Conservation (phyloP, 2,329 filamentous ascomycete species). For the Beauveria sp. region DNA sequence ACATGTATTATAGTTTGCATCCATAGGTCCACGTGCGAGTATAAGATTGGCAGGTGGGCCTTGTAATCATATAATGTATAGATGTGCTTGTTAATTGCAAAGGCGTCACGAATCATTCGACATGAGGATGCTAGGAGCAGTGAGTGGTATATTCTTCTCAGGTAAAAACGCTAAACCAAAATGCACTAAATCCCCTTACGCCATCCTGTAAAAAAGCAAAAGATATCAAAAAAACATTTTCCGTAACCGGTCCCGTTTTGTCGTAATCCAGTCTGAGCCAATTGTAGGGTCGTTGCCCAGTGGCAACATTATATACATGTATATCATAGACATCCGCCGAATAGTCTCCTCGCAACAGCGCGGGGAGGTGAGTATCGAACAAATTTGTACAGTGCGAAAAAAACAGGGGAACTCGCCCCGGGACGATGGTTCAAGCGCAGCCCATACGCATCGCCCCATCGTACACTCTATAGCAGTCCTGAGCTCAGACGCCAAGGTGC, state of each 20-base stretch:
- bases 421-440: constrained; percentile 12
- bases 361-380: constrained; percentile 3
- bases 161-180: constrained; percentile 7
- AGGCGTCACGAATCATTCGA: not conserved
- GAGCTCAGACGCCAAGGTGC: constrained; percentile 12
- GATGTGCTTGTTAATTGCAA: not conserved
- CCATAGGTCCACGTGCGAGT: not conserved
- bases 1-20: not conserved
- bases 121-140: not conserved
- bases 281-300: constrained; percentile 2
- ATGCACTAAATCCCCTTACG: not conserved
- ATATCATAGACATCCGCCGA: constrained; percentile 22
- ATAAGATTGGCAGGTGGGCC: not conserved
- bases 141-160: constrained; percentile 10
- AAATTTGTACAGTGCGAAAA: constrained; percentile 9
- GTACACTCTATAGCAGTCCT: constrained; percentile 12
- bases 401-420: constrained; percentile 1
- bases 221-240: constrained; percentile 4
- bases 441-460: constrained; percentile 14
- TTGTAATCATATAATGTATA: not conserved
- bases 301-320: constrained; percentile 22
- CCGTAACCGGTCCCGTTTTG: constrained; percentile 1
- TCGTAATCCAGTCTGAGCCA: constrained; percentile 10
- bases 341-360: constrained; percentile 7
- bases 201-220: constrained; percentile 2